Percentiles rank a stretch among this genome's conserved stretches.
phyloP scores from a whole-genome alignment of 2,329 filamentous ascomycete species.

The Pseudogymnoascus sp. region DNA sequence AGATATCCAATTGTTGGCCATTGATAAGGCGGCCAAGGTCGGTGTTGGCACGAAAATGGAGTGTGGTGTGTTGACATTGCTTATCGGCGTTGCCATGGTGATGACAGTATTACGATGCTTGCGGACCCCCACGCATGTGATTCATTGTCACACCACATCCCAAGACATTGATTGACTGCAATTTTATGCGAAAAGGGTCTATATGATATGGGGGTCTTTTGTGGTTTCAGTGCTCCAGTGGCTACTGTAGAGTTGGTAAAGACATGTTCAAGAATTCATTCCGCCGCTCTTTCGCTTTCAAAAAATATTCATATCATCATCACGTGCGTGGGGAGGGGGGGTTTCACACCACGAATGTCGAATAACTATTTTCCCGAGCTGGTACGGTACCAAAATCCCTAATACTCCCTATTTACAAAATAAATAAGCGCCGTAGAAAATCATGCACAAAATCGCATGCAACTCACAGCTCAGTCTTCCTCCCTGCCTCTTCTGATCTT shows the following conservation, averaged over 20 bases:
- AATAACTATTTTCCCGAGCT: not conserved
- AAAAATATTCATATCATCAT: not conserved
- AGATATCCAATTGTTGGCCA: not conserved
- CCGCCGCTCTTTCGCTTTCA: not conserved
- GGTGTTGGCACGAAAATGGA: not conserved
- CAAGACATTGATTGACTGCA: not conserved
- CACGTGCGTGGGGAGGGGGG: not conserved
- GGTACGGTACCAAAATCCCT: not conserved
- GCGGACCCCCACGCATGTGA: not conserved
- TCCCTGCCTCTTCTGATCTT: not conserved
- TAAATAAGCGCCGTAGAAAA: not conserved
- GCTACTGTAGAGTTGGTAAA: not conserved
- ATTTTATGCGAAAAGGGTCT: not conserved
- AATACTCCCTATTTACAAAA: conserved; percentile 6
- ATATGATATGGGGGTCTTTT: not conserved
- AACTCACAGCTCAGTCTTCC: conserved; percentile 8
- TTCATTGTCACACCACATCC: not conserved
- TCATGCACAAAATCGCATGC: not conserved
- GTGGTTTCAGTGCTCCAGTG: not conserved
- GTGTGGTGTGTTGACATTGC: conserved; percentile 4
- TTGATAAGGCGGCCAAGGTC: not conserved
- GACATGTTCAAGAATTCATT: not conserved
- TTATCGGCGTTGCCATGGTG: conserved; percentile 5
- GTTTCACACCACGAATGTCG: not conserved
- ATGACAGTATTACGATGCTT: not conserved